These are phyloP conservation scores for Sporothrix curviconia DNA, from an alignment of 2,329 filamentous ascomycete genomes.

Conservation along the genomic window DNA sequence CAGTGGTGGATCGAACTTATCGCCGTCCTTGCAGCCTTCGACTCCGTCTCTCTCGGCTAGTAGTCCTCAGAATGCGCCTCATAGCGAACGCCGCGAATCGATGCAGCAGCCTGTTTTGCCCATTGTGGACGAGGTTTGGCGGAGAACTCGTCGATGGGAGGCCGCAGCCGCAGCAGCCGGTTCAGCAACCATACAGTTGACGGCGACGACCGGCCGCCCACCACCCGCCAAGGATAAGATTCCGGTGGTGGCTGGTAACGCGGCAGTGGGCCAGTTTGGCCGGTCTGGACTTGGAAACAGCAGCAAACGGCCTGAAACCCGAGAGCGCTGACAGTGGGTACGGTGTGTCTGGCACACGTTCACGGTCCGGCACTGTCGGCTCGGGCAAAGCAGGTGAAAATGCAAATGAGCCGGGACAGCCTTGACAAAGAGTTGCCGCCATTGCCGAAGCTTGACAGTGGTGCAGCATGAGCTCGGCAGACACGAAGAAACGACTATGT, in stretches of 20 bases:
- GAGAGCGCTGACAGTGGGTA: conserved; percentile 45
- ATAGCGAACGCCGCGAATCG: conserved; percentile 48
- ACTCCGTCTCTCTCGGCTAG: neutral
- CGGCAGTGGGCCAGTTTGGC: neutral
- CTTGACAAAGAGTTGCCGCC: conserved; percentile 56
- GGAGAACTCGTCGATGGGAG: conserved; percentile 63
- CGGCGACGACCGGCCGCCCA: conserved; percentile 30
- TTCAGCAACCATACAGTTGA: conserved; percentile 23
- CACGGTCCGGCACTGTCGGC: conserved; percentile 21
- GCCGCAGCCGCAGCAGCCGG: conserved; percentile 47
- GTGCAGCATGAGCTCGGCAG: neutral
- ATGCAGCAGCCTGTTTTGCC: conserved; percentile 54
- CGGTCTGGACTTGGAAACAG: neutral
- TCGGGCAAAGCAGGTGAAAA: conserved; percentile 27
- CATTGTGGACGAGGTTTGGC: conserved; percentile 85
- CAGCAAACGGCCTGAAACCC: conserved; percentile 33
- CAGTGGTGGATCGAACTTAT: neutral
- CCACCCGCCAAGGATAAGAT: conserved; percentile 39
- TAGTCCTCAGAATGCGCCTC: neutral
- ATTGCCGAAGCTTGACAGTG: conserved; percentile 34
- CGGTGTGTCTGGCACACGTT: conserved; percentile 28
- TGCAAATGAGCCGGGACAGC: conserved; percentile 47
- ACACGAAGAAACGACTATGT: conserved; percentile 4
- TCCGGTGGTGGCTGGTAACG: neutral
- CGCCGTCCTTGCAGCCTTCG: neutral